Evolutionary conservation across 176 grass and related monocot genomes (phyloP), one percentile per base, ranked within the genome.

Genomic region (Pontederia crassipes): DNA sequence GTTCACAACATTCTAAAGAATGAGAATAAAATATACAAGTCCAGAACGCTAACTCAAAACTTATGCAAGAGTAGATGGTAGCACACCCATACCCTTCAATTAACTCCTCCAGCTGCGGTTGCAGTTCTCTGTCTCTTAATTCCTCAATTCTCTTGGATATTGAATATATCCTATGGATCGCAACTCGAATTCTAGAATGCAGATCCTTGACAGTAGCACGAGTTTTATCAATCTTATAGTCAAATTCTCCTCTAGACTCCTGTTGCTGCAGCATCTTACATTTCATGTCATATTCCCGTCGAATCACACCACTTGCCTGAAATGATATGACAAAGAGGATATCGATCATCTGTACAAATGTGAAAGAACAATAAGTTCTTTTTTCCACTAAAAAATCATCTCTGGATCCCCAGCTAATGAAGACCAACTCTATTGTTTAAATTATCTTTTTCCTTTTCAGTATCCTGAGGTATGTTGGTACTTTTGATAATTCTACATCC

Each of bases 101-200:
- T 71, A 98, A 81, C 81, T 98, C 94, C 68, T 98, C 94, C 56
- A 98, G 61, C 68, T 98, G 94, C 52, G 94, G 94, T 77, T 98
- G 84, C 75, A 98, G 94, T 64, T 98, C 94, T 74, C 81, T 98
- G 73, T 98, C 94, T 74, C 94, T 92, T 62, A 98, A 56, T 63
- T 98, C 94, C 74, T 98, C 88, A 62, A 98, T 93, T 54, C 69
- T 92, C 62, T 83, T 98, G 27, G 94, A 98, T 77, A 98, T 86
- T 61, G 77, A 85, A 74, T 92, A 77, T 17, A 98, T 89, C 83
- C 94, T 87, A 55, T 86, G 94, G 66, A 98, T 93, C 17, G 88
- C 88, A 48, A 98, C 94, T 57, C 76, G 71, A 74, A 98, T 86
- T 86, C 94, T 82, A 24, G 94, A 98, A 49, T 86, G 85, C 57